Base-by-base conservation (phyloP, 106 monocot species). In the Acorus gramineus region DNA sequence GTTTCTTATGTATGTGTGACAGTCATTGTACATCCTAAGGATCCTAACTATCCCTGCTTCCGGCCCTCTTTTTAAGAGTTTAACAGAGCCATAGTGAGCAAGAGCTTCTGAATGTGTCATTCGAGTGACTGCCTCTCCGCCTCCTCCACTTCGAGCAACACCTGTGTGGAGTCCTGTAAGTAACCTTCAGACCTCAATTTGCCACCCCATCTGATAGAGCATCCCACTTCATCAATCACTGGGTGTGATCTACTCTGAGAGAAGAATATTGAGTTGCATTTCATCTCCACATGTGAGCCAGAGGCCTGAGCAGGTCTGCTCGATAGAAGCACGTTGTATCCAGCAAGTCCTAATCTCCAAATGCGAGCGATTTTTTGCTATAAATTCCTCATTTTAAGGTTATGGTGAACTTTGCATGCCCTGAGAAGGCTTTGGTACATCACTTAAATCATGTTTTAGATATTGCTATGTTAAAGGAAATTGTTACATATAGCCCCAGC, bases 1-100 rank as follows among this genome's bases (percentile, higher is more conserved):
- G 85, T 83, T 65, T 85, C 78, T 65, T 83, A 66, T 80, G 52
- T 89, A 93, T 1, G 67, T 58, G 63, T 93, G 93, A 55, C 93
- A 93, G 7, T 93, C 83, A 10, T 59, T 68, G 14, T 76, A 68
- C 82, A 86, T 86, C 45, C 82, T 51, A 14, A 86, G 62, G 65
- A 82, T 86, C 13, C 67, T 82, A 5, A 76, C 56, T 3, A 86
- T 60, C 55, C 77, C 50, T 49, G 83, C 64, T 2, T 53, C 69
- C 11, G 45, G 47, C 42, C 77, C 64, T 7, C 12, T 7, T 51
- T 64, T 62, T 44, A 28, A 28, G 74, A 73, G 13, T 69, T 81
- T 56, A 81, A 45, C 14, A 88, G 72, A 44, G 69, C 78, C 9
- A 78, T 81, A 43, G 80, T 77, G 48, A 88, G 73, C 8, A 84